Evolutionary conservation across 2,329 filamentous ascomycete species (phyloP).

Genomic region (Stromatinia cepivora): DNA sequence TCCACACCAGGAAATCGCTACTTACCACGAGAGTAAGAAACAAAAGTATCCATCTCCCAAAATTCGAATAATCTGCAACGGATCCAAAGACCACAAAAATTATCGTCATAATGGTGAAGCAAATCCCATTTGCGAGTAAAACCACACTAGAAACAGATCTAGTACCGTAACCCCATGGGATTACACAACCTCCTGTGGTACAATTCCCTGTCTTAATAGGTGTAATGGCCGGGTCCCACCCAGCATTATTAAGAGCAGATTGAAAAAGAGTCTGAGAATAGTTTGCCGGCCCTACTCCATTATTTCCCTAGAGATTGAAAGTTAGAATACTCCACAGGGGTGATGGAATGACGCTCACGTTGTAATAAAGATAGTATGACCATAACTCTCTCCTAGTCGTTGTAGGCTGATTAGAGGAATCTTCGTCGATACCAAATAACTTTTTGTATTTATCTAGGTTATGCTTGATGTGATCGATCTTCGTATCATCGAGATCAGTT

Average conservation of each 20-base stretch:
- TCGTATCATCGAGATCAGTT: constrained; percentile 22
- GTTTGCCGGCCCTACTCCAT: constrained; percentile 46
- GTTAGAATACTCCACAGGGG: neutral
- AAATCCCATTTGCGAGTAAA: constrained; percentile 46
- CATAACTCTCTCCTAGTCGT: constrained; percentile 46
- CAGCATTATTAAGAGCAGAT: constrained; percentile 44
- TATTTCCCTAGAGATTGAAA: constrained; percentile 39
- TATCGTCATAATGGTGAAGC: constrained; percentile 46
- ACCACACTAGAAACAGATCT: constrained; percentile 44
- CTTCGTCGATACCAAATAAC: constrained; percentile 43
- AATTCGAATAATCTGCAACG: constrained; percentile 47
- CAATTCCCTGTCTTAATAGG: constrained; percentile 34
- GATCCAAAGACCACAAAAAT: constrained; percentile 47
- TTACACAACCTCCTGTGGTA: constrained; percentile 41
- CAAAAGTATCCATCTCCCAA: constrained; percentile 46
- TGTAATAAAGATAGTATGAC: constrained; percentile 49
- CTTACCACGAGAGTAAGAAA: constrained; percentile 42
- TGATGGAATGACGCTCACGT: constrained; percentile 32
- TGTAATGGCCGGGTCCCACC: constrained; percentile 43
- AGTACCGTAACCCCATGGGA: constrained; percentile 44
- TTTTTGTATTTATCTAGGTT: constrained; percentile 40
- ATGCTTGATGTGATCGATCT: constrained; percentile 30
- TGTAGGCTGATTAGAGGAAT: constrained; percentile 43
- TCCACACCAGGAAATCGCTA: neutral
- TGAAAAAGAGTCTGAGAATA: constrained; percentile 47